Percentiles rank a stretch among this genome's conserved stretches.
Conservation (phyloP, 768 basidiomycete species). For the Leucosporidium scottii region DNA sequence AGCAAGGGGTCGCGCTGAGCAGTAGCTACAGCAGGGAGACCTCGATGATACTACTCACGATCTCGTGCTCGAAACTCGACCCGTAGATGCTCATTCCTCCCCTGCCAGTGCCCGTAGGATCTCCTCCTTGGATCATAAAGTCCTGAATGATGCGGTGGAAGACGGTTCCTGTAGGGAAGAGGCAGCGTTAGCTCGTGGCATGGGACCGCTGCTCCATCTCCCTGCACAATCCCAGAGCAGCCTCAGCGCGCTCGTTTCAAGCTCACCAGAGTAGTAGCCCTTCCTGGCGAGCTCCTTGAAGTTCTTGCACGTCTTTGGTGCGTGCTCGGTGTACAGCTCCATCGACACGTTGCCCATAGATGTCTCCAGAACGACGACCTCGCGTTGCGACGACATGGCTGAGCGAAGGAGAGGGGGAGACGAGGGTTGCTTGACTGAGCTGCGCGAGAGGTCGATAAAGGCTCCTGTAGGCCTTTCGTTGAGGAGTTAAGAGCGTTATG, state of each 20-base stretch:
- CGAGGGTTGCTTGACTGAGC: too few relatives aligned
- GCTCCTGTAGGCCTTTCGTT: too few relatives aligned
- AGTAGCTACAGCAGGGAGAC: not conserved
- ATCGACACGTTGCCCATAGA: constrained; percentile 10
- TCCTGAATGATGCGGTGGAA: constrained; percentile 94
- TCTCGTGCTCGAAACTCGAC: constrained; percentile 50
- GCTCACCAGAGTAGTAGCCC: constrained; percentile 61
- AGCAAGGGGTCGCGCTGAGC: too few relatives aligned
- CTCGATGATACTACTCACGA: constrained; percentile 43
- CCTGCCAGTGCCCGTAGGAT: constrained; percentile 65
- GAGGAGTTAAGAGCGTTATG: too few relatives aligned
- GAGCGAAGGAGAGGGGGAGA: too few relatives aligned
- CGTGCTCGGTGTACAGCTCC: constrained; percentile 33
- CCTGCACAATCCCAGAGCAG: not conserved
- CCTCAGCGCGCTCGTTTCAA: not conserved
- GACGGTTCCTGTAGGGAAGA: constrained; percentile 57
- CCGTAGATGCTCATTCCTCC: constrained; percentile 51
- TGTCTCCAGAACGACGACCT: not conserved
- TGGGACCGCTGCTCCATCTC: too few relatives aligned
- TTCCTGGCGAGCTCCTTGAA: constrained; percentile 82
- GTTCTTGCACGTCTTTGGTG: constrained; percentile 79
- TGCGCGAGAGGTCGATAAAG: too few relatives aligned
- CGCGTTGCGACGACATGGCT: too few relatives aligned
- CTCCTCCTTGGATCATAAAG: constrained; percentile 80
- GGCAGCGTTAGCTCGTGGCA: too few relatives aligned